Evolutionary conservation across 140 eudicot genomes (phyloP), one percentile per base, ranked within the genome.

Genomic region (Ambrosia hybrid): DNA sequence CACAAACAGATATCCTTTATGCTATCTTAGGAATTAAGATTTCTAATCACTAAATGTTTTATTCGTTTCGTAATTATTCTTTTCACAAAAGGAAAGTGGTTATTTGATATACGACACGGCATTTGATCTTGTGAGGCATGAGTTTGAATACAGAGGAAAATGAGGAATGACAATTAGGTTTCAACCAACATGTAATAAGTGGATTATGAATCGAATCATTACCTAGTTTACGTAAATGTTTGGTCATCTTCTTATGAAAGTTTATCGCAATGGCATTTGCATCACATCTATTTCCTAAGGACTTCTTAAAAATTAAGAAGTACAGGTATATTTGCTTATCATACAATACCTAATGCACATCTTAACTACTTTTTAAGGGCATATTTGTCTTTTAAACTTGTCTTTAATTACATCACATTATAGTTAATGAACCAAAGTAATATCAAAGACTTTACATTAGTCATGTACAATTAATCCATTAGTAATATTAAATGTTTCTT

Each of bases 161-260:
- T n/a, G n/a, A n/a, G n/a, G 70, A 59, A 58, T 62, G 30, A 76
- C 21, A 58, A 17, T 68, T 37, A 68, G 6, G 76, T 76, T 68
- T 49, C 49, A 76, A 58, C 80, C 15, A n/a, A 62, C 76, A 76
- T 9, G 49, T 58, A 56, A 69, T 5, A 68, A 59, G 57, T 38
- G 37, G 60, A 60, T 59, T 33, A 59, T 9, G 16, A 4, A 33
- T 59, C 43, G 16, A 59, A 59, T 59, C 45, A 6, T 30, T 15
- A 10, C 16, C 43, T 59, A 11, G 45, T 61, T 61, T 61, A 61
- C 48, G 67, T 61, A 36, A 37, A 36, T 11, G 9, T 5, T 30
- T 1, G 15, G 45, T 37, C 49, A 61, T 2, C 67, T 61, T 36
- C 26, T 36, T 36, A 11, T 13, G 21, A 12, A 36, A 13, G 48